These are phyloP conservation scores for Magnaporthales sp. DNA, from an alignment of 2,329 filamentous ascomycete genomes.

Conservation along the genomic window DNA sequence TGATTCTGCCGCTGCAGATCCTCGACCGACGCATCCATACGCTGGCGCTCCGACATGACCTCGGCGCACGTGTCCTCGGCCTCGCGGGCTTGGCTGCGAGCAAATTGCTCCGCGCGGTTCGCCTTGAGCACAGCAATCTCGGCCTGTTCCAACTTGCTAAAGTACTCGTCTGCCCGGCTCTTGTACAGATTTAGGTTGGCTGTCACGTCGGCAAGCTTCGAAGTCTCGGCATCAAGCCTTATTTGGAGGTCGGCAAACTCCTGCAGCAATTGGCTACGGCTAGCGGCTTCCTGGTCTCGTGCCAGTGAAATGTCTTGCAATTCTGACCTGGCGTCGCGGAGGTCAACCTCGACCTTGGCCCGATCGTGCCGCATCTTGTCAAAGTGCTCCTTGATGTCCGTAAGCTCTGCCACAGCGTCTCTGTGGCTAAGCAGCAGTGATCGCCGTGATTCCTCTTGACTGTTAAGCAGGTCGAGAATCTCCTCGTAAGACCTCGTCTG, in stretches of 20 bases:
- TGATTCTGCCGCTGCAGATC: slow-evolving; percentile 87
- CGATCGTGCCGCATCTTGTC: slow-evolving; percentile 81
- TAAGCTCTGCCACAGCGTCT: slow-evolving; percentile 73
- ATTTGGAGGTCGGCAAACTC: slow-evolving; percentile 94
- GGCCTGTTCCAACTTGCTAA: slow-evolving; percentile 91
- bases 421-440: slow-evolving; percentile 79
- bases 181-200: slow-evolving; percentile 86
- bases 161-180: slow-evolving; percentile 88
- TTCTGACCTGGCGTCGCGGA: slow-evolving; percentile 77
- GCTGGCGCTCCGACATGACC: slow-evolving; percentile 85
- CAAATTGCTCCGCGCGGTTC: slow-evolving; percentile 85
- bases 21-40: slow-evolving; percentile 80
- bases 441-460: slow-evolving; percentile 81
- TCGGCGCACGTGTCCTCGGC: slow-evolving; percentile 84
- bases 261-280: slow-evolving; percentile 78
- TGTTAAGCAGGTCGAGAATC: slow-evolving; percentile 84
- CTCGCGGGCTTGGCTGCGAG: slow-evolving; percentile 80
- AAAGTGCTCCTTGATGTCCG: slow-evolving; percentile 78
- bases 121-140: slow-evolving; percentile 94
- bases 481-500: slow-evolving; percentile 93
- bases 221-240: slow-evolving; percentile 79
- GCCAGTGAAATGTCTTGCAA: slow-evolving; percentile 70
- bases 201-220: slow-evolving; percentile 73
- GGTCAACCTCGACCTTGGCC: slow-evolving; percentile 71
- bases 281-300: slow-evolving; percentile 80